phyloP scores from a whole-genome alignment of 768 basidiomycete genomes.

The Termitomyces sp. region DNA sequence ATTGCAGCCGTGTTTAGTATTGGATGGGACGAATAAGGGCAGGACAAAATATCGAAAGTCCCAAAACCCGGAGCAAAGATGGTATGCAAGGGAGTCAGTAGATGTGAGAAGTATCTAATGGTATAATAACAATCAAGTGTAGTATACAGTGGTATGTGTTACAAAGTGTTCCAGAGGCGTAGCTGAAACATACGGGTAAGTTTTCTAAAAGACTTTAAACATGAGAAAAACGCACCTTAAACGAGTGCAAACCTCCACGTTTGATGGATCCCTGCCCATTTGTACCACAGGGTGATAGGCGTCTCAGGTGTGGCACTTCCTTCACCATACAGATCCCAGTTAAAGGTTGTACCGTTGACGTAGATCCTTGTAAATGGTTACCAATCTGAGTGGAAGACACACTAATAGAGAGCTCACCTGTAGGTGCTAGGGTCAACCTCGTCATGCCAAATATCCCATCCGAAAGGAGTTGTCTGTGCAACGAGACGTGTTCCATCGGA shows the following conservation, averaged over 20 bases:
- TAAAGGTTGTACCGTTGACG: constrained; percentile 37
- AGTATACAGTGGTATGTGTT: neutral
- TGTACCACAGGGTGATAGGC: constrained; percentile 42
- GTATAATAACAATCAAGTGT: constrained; percentile 1
- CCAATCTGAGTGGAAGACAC: neutral
- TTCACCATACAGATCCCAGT: constrained; percentile 43
- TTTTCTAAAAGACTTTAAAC: neutral
- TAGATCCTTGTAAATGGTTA: constrained; percentile 34
- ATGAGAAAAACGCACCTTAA: neutral
- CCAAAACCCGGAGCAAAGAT: neutral
- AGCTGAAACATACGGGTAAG: neutral
- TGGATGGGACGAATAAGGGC: neutral
- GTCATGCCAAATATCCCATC: constrained; percentile 52
- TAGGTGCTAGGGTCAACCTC: constrained; percentile 30
- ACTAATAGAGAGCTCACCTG: constrained; percentile 30
- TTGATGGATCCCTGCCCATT: constrained; percentile 50
- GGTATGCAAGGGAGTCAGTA: neutral
- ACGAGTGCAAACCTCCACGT: constrained; percentile 41
- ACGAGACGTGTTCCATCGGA: constrained; percentile 38
- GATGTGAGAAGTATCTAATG: neutral
- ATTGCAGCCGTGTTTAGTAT: neutral
- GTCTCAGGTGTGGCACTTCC: constrained; percentile 44
- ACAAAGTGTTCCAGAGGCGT: neutral
- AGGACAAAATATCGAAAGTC: neutral
- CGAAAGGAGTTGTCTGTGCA: constrained; percentile 28